phyloP scores from a whole-genome alignment of 129 eudicot species.

The Oenanthe sinensis region DNA sequence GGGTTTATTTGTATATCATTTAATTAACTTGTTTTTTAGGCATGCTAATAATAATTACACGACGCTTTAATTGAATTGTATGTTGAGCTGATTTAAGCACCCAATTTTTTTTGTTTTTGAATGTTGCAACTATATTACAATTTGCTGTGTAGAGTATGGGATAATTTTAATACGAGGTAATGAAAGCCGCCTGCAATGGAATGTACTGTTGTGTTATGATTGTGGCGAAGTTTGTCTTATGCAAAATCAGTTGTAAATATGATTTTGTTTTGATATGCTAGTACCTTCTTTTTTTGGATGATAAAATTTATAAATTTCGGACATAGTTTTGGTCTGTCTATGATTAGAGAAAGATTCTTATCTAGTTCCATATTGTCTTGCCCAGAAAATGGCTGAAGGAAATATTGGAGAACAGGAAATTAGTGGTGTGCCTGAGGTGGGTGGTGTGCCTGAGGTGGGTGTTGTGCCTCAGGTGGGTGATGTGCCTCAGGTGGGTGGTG shows the following conservation, averaged over 20 bases:
- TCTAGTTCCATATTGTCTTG: neutral
- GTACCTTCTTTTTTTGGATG: neutral
- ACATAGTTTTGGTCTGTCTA: neutral
- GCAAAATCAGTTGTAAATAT: neutral
- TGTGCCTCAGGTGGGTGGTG: neutral
- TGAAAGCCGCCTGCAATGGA: neutral
- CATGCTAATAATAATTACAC: neutral
- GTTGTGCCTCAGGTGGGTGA: neutral
- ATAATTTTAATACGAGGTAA: neutral
- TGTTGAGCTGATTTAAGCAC: neutral
- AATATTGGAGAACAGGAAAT: constrained; percentile 1
- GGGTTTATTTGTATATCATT: neutral
- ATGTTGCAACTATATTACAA: no score
- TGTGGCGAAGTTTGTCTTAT: neutral
- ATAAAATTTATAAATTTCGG: neutral
- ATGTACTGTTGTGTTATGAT: neutral
- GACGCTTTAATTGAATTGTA: neutral
- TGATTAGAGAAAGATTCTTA: neutral
- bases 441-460: neutral
- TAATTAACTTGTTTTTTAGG: neutral
- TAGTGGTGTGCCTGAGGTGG: neutral
- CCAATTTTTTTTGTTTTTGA: neutral
- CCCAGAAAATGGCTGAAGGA: constrained; percentile 14
- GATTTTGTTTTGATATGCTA: neutral
- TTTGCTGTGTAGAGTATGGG: no score